phyloP scores from a whole-genome alignment of 495 filamentous ascomycete genomes.

The Penicillium odoratum region DNA sequence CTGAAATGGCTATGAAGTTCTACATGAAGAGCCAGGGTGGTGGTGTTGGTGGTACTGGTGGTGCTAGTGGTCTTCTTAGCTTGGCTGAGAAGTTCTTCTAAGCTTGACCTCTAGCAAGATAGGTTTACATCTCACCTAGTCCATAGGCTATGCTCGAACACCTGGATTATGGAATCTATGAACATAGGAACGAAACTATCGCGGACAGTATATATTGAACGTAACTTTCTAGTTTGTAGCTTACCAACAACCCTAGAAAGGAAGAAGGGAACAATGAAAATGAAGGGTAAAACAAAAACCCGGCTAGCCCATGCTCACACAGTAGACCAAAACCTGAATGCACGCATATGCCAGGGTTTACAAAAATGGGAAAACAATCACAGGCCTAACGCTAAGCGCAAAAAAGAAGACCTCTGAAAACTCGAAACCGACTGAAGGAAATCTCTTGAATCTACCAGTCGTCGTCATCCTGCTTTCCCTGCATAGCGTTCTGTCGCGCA shows the following conservation, averaged over 20 bases:
- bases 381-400: constrained; percentile 30
- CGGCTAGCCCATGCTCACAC: constrained; percentile 16
- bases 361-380: constrained; percentile 12
- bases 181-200: neutral
- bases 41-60: constrained; percentile 47
- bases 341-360: constrained; percentile 13
- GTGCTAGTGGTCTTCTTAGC: constrained; percentile 50
- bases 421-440: constrained; percentile 15
- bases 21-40: constrained; percentile 60
- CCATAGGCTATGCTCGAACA: too few relatives aligned
- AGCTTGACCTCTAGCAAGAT: neutral
- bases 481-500: constrained; percentile 71
- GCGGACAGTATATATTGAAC: constrained; percentile 9
- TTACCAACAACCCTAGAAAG: constrained; percentile 2
- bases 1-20: constrained; percentile 69
- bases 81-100: constrained; percentile 58
- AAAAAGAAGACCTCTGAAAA: constrained; percentile 11
- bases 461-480: constrained; percentile 65
- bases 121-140: neutral
- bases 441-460: constrained; percentile 51
- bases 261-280: neutral
- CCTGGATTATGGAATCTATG: neutral
- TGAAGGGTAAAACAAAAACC: constrained; percentile 3
- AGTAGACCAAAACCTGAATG: constrained; percentile 14
- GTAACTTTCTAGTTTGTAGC: constrained; percentile 5